Percentiles rank a stretch among this genome's conserved stretches.
Evolutionary conservation across 139 green algal species (phyloP).

Genomic region (Micractinium conductrix): DNA sequence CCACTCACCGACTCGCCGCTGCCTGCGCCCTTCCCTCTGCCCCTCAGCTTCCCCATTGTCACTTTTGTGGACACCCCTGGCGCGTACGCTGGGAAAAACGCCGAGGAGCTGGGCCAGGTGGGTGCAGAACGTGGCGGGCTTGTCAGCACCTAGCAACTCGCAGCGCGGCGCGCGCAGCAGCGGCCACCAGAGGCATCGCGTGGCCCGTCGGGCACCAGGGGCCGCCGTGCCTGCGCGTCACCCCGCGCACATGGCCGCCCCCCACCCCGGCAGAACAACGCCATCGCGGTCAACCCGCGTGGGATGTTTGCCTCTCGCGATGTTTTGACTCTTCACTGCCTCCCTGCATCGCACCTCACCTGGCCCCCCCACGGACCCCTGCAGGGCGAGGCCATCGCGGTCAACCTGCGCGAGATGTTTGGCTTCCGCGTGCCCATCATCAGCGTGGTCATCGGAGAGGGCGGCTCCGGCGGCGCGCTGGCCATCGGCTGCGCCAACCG

Average conservation of each 20-base stretch:
- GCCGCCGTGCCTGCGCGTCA: too few relatives aligned
- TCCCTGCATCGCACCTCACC: too few relatives aligned
- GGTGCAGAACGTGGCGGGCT: not conserved
- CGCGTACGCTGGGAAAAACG: slow-evolving; percentile 90
- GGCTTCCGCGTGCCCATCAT: slow-evolving; percentile 94
- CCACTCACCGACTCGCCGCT: too few relatives aligned
- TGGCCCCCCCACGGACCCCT: too few relatives aligned
- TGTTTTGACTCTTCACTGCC: too few relatives aligned
- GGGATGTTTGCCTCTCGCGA: slow-evolving; percentile 97
- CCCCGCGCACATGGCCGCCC: too few relatives aligned
- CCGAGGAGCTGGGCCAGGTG: slow-evolving; percentile 96
- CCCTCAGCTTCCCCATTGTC: slow-evolving; percentile 95
- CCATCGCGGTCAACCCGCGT: slow-evolving; percentile 95
- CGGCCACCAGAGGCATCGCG: too few relatives aligned
- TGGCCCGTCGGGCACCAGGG: too few relatives aligned
- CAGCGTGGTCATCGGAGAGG: slow-evolving; percentile 94
- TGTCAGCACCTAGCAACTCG: too few relatives aligned
- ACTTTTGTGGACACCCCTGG: slow-evolving; percentile 98
- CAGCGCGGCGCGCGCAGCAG: too few relatives aligned
- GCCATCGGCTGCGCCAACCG: slow-evolving; percentile 95
- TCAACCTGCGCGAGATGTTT: slow-evolving; percentile 99
- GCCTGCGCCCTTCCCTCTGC: too few relatives aligned
- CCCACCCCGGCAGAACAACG: slow-evolving; percentile 92
- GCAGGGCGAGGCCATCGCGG: slow-evolving; percentile 95
- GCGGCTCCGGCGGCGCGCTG: slow-evolving; percentile 91